Percentiles rank a stretch among this genome's conserved stretches.
Evolutionary conservation across 2,329 filamentous ascomycete genomes (phyloP).

Genomic region (Botrytis porri): DNA sequence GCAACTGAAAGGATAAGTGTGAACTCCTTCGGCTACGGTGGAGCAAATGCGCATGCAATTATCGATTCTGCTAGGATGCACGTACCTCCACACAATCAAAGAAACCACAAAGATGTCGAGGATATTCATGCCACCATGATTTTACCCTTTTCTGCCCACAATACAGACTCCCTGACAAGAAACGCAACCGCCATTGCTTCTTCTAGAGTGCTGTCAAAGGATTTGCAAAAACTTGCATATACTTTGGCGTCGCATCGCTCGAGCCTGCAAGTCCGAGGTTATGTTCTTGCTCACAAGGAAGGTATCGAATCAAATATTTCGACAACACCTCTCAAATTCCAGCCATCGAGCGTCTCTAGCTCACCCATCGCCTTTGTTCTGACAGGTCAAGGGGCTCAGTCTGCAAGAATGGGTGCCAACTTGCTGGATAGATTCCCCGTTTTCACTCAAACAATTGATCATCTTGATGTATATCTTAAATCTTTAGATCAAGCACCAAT

Average conservation of each 20-base stretch:
- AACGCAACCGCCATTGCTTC: background rate
- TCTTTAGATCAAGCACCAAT: background rate
- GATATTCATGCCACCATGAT: too few relatives aligned
- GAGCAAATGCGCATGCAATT: constrained; percentile 40
- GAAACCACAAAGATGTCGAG: background rate
- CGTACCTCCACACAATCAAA: background rate
- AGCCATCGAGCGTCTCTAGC: too few relatives aligned
- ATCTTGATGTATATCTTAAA: background rate
- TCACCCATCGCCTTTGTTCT: constrained; percentile 25
- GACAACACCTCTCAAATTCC: background rate
- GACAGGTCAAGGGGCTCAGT: constrained; percentile 36
- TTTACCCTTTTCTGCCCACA: too few relatives aligned
- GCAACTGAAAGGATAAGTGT: constrained; percentile 33
- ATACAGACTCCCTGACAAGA: background rate
- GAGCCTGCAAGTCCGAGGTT: background rate
- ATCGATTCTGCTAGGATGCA: constrained; percentile 18
- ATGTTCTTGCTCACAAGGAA: background rate
- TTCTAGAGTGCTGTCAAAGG: background rate
- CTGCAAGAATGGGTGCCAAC: constrained; percentile 31
- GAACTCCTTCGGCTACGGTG: constrained; percentile 40
- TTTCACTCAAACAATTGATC: constrained; percentile 25
- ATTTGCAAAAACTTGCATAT: constrained; percentile 1
- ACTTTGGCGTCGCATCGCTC: background rate
- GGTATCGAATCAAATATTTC: constrained; percentile 3
- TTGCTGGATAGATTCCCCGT: constrained; percentile 18